These are phyloP conservation scores for Gossypium sturtianum DNA, from an alignment of 345 rosid species.

Conservation along the genomic window DNA sequence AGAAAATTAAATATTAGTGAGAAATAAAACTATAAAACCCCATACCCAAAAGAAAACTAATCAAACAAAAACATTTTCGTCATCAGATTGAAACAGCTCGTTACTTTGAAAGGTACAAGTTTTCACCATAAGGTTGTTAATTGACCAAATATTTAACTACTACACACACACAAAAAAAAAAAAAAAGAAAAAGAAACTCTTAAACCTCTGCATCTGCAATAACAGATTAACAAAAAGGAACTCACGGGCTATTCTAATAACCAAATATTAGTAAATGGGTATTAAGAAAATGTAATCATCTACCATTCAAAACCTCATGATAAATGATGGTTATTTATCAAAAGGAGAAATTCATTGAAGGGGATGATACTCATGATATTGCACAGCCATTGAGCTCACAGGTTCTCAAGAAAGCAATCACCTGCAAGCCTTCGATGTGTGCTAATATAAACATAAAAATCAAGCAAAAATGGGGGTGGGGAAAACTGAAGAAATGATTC, in stretches of 20 bases:
- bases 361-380: slow-evolving; percentile 32
- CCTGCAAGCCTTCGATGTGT: slow-evolving; percentile 87
- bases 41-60: background rate
- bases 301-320: slow-evolving; percentile 23
- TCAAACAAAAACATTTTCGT: background rate
- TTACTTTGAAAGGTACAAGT: background rate
- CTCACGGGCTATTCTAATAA: background rate
- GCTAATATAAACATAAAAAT: slow-evolving; percentile 24
- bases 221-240: background rate
- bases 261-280: background rate
- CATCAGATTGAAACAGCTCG: background rate
- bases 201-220: background rate
- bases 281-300: slow-evolving; percentile 32
- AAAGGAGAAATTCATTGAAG: slow-evolving; percentile 18
- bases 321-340: slow-evolving; percentile 15
- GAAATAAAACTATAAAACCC: background rate
- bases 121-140: background rate
- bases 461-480: background rate
- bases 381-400: slow-evolving; percentile 85
- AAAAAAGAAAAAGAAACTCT: background rate
- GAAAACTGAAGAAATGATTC: background rate
- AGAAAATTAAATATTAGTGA: too few relatives aligned
- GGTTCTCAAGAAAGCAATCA: slow-evolving; percentile 23
- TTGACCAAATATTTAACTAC: background rate
- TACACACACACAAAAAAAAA: too few relatives aligned